Conservation (phyloP, 371 early-diverging fungal genomes). For the Rhizomucor pusillus region DNA sequence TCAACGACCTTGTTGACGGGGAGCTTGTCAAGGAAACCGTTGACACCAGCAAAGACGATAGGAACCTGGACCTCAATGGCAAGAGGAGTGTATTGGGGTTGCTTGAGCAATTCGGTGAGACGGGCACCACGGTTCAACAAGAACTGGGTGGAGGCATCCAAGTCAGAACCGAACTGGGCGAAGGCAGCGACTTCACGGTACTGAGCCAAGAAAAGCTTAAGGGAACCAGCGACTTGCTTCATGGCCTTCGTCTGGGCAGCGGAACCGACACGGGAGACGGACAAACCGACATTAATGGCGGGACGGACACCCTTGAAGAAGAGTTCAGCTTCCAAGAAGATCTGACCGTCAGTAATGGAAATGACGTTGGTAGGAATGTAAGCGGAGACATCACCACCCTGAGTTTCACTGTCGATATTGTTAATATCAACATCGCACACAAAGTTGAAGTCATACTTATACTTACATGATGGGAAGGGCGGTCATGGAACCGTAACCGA, state of each 20-base stretch:
- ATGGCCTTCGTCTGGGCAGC: constrained; percentile 98
- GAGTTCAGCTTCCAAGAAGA: constrained; percentile 94
- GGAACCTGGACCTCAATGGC: constrained; percentile 92
- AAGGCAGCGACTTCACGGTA: constrained; percentile 99
- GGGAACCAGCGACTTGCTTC: constrained; percentile 97
- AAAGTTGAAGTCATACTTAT: background rate
- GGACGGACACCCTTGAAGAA: constrained; percentile 98
- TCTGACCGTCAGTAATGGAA: constrained; percentile 95
- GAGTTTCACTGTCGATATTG: constrained; percentile 67
- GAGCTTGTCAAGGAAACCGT: constrained; percentile 97
- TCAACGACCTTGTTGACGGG: constrained; percentile 86
- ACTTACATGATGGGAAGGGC: constrained; percentile 96
- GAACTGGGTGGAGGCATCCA: constrained; percentile 98
- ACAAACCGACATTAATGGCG: constrained; percentile 98
- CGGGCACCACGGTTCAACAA: constrained; percentile 97
- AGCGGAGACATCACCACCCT: constrained; percentile 98
- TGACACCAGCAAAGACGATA: constrained; percentile 93
- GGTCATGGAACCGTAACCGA: constrained; percentile 91
- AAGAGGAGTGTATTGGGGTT: constrained; percentile 91
- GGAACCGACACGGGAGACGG: constrained; percentile 97
- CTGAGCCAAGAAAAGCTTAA: constrained; percentile 97
- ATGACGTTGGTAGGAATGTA: constrained; percentile 99
- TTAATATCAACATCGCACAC: background rate
- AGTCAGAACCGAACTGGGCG: constrained; percentile 97
- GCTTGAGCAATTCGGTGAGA: constrained; percentile 94